These are phyloP conservation scores for Chlorella sp. DNA, from an alignment of 139 green algal genomes.

Conservation along the genomic window DNA sequence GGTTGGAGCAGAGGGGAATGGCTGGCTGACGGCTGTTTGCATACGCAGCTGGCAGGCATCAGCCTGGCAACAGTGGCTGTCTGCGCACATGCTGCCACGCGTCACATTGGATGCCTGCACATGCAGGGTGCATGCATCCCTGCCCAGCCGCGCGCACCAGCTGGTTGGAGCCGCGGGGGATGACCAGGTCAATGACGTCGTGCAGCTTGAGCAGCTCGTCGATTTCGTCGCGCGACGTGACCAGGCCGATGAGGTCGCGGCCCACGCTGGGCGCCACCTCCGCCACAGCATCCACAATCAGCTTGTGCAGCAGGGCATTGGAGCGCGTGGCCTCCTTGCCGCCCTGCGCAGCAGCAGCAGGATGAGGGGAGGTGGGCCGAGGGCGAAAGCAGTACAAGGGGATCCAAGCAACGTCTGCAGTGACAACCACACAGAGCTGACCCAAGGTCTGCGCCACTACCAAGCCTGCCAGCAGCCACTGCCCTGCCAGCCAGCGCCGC, in stretches of 20 bases:
- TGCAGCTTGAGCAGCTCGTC: conserved; percentile 93
- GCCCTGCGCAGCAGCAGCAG: conserved; percentile 55
- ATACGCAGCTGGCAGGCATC: no score
- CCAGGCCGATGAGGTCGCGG: conserved; percentile 85
- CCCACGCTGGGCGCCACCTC: conserved; percentile 68
- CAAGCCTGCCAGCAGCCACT: neutral
- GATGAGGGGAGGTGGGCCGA: neutral
- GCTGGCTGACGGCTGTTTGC: no score
- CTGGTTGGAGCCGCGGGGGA: conserved; percentile 92
- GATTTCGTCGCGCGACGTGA: conserved; percentile 92
- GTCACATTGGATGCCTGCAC: no score
- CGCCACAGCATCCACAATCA: conserved; percentile 73
- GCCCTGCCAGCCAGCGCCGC: neutral
- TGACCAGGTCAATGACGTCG: conserved; percentile 97
- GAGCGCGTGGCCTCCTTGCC: conserved; percentile 93
- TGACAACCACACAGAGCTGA: no score
- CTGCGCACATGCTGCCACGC: no score
- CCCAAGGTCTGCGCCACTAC: no score
- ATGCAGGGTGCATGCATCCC: no score
- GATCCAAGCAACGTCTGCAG: neutral
- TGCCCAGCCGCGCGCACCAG: conserved; percentile 57
- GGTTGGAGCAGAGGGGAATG: no score
- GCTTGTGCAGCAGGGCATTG: conserved; percentile 87
- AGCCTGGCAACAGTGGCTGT: no score
- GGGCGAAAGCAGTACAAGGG: neutral